Base-by-base conservation (phyloP, 768 basidiomycete species). In the Suillus occidentalis region DNA sequence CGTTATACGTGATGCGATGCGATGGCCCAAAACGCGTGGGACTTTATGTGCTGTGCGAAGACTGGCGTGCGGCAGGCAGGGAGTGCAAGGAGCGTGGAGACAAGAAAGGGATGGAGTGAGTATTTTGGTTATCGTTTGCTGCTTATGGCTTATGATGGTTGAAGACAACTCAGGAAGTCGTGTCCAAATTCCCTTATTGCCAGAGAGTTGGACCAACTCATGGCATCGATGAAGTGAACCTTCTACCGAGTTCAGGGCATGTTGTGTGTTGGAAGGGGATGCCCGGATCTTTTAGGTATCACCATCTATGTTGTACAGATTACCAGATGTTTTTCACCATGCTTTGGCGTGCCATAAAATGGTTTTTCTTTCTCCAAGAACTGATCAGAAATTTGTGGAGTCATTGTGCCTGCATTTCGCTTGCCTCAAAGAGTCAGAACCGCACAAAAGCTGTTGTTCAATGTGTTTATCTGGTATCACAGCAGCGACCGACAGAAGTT, bases 71-170 rank as follows among this genome's bases (percentile, higher is more conserved):
- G 73, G 96, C 95, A 0, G 96, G 90, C 1, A 88, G 85, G 72
- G 92, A 94, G 69, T 97, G 94, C 76, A 97, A 94, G 76, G 94
- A 96, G 60, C 82, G 92, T 34, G 88, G 89, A 1, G 95, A 99
- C 74, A 91, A 90, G 75, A 86, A 84, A 8, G 90, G 88, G 68
- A 76, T 99, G 39, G 89, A 92, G 97, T 97, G 74, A 73, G 95
- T 86, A 6, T 45, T 43, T 62, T 57, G 61, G 13, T 28, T 61
- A n/a, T 65, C 65, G 12, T 60, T 47, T 40, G 50, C 39, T 6
- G 62, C 22, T 63, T 10, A 12, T 65, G 65, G 34, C 69, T 40
- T 55, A 61, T 59, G 34, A 64, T 52, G n/a, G 28, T 36, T 22
- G 14, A 60, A 96, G 94, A 65, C 83, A 92, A 67, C 75, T 96